Evolutionary conservation across 352 stramenopile species (phyloP).

Genomic region (Globisporangium paroecandrum): DNA sequence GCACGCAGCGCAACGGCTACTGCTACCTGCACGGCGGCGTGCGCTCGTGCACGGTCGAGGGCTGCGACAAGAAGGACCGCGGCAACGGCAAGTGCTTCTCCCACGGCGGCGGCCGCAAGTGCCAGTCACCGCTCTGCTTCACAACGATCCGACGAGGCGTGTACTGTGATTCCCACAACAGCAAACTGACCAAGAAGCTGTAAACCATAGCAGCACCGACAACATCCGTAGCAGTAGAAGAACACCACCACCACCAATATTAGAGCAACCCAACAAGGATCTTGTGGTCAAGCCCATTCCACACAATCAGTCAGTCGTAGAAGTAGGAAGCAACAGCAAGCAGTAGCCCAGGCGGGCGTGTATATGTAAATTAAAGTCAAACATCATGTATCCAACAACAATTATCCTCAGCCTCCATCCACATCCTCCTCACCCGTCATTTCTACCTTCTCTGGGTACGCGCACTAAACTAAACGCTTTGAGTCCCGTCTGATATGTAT

Average conservation of each 20-base stretch:
- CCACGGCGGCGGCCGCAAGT: slow-evolving; percentile 69
- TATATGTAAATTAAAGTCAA: background rate
- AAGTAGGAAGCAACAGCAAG: background rate
- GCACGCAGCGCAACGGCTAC: slow-evolving; percentile 76
- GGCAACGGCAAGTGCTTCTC: slow-evolving; percentile 83
- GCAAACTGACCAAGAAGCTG: slow-evolving; percentile 22
- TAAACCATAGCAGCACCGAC: background rate
- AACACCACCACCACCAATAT: slow-evolving; percentile 1
- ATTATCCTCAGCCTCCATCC: background rate
- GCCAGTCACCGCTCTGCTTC: slow-evolving; percentile 60
- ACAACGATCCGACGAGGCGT: slow-evolving; percentile 60
- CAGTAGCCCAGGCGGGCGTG: background rate
- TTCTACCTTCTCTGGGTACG: background rate
- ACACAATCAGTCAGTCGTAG: background rate
- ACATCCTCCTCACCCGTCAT: background rate
- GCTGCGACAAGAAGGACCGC: slow-evolving; percentile 81
- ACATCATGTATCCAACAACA: background rate
- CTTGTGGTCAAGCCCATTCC: background rate
- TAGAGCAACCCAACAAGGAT: background rate
- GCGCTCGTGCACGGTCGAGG: slow-evolving; percentile 61
- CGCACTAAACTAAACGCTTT: background rate
- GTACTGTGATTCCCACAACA: slow-evolving; percentile 55
- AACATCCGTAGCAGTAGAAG: slow-evolving; percentile 15
- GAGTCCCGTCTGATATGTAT: background rate
- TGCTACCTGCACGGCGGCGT: slow-evolving; percentile 80